phyloP scores from a whole-genome alignment of 2,329 filamentous ascomycete species.

The Monilinia polystroma region DNA sequence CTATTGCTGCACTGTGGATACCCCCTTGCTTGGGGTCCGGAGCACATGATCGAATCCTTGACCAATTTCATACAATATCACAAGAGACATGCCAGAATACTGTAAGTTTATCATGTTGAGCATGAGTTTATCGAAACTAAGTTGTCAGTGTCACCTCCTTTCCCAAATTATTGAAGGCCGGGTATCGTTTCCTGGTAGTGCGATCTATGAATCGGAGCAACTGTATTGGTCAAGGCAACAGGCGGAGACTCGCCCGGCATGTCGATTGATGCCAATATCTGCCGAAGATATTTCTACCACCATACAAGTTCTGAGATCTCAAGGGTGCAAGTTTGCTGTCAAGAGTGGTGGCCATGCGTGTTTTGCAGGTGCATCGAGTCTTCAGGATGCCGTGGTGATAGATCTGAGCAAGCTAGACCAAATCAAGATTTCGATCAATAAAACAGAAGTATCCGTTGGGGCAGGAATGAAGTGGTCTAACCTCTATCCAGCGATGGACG shows the following conservation, averaged over 20 bases:
- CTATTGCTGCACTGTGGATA: background rate
- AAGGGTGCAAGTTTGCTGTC: slow-evolving; percentile 32
- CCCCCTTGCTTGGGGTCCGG: background rate
- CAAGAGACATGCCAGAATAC: background rate
- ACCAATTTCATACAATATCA: background rate
- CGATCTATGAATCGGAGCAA: slow-evolving; percentile 27
- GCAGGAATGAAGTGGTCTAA: slow-evolving; percentile 43
- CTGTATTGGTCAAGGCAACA: slow-evolving; percentile 40
- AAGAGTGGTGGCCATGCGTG: slow-evolving; percentile 34
- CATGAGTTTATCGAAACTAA: background rate
- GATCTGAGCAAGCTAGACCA: slow-evolving; percentile 43
- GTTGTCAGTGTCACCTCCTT: background rate
- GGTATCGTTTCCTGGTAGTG: slow-evolving; percentile 28
- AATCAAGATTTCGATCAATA: slow-evolving; percentile 36
- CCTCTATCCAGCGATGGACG: slow-evolving; percentile 32
- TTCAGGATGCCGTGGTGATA: slow-evolving; percentile 50
- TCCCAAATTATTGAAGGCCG: slow-evolving; percentile 20
- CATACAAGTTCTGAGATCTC: slow-evolving; percentile 22
- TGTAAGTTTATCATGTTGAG: background rate
- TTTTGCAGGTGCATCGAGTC: slow-evolving; percentile 50
- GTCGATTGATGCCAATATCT: slow-evolving; percentile 29
- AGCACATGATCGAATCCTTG: no score
- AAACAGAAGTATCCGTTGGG: slow-evolving; percentile 40
- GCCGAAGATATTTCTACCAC: slow-evolving; percentile 30
- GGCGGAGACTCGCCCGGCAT: slow-evolving; percentile 27